A percentile compares a stretch with the other conserved stretches of the same genome.
phyloP scores from a whole-genome alignment of 1,139 yeast species.

The Komagataea norvegica region DNA sequence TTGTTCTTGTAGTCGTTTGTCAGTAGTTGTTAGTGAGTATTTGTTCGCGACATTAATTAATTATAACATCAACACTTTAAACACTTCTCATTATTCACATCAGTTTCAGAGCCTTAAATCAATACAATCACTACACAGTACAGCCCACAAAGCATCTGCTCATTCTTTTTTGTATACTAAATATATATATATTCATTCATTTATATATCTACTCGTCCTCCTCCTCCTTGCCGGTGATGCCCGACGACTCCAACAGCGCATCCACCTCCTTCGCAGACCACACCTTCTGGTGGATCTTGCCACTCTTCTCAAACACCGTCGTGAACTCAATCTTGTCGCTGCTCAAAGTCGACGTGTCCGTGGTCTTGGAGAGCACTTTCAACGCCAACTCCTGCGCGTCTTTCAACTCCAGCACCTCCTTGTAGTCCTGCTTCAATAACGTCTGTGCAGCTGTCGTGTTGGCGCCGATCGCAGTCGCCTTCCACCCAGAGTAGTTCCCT shows the following conservation, averaged over 20 bases:
- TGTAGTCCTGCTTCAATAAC: constrained; percentile 88
- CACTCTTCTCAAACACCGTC: constrained; percentile 51
- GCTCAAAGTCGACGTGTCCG: constrained; percentile 82
- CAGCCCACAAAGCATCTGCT: too few species aligned
- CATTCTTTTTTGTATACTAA: too few species aligned
- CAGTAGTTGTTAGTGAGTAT: not conserved
- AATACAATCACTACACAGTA: too few species aligned
- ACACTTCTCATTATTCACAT: too few species aligned
- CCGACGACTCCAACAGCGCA: constrained; percentile 64
- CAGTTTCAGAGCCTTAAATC: too few species aligned
- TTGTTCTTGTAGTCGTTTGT: too few species aligned
- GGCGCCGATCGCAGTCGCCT: constrained; percentile 95
- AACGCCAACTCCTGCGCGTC: constrained; percentile 87
- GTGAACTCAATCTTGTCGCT: constrained; percentile 90
- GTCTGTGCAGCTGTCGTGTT: constrained; percentile 97
- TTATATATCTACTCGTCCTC: constrained; percentile 23
- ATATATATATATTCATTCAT: not conserved
- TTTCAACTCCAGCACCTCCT: constrained; percentile 68
- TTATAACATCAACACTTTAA: not conserved
- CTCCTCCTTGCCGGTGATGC: constrained; percentile 54
- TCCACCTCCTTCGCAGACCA: constrained; percentile 82
- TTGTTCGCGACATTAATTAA: not conserved
- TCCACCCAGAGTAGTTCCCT: constrained; percentile 98
- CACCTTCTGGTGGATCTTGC: constrained; percentile 60
- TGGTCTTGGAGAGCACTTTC: constrained; percentile 89